A percentile compares a stretch with the other conserved stretches of the same genome.
Evolutionary conservation across 2,329 filamentous ascomycete species (phyloP).

Genomic region (Magnaporthiopsis rhizophila): DNA sequence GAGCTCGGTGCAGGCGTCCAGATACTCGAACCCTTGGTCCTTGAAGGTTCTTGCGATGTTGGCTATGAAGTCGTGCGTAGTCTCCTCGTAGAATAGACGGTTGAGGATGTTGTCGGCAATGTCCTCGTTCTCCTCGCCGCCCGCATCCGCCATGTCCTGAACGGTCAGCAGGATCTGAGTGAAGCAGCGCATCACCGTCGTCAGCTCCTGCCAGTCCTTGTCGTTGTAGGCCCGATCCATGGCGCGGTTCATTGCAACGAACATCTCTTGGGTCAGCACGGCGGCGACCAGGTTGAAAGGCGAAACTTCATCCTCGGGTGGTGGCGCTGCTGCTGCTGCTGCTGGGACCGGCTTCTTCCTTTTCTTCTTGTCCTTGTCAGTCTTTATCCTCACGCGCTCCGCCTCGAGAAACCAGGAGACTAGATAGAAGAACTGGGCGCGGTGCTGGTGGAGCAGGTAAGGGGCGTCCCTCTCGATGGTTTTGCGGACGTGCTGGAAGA

Average conservation of each 20-base stretch:
- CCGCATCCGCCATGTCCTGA: slow-evolving; percentile 81
- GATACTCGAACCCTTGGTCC: slow-evolving; percentile 86
- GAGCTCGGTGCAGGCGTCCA: slow-evolving; percentile 86
- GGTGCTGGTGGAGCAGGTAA: slow-evolving; percentile 68
- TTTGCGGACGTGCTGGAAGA: slow-evolving; percentile 77
- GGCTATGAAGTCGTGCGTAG: slow-evolving; percentile 81
- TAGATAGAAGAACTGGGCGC: slow-evolving; percentile 84
- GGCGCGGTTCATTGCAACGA: slow-evolving; percentile 75
- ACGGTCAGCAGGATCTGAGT: slow-evolving; percentile 90
- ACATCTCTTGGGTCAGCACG: slow-evolving; percentile 91
- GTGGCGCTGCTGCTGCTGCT: slow-evolving; percentile 10
- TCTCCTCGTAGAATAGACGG: slow-evolving; percentile 96
- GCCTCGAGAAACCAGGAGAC: slow-evolving; percentile 89
- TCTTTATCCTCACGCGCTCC: slow-evolving; percentile 63
- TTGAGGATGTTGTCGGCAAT: slow-evolving; percentile 96
- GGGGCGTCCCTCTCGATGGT: slow-evolving; percentile 85
- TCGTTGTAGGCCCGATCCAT: slow-evolving; percentile 74
- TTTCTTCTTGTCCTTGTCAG: slow-evolving; percentile 46
- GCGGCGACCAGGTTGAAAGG: slow-evolving; percentile 82
- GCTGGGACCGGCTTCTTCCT: neutral
- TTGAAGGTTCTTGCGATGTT: slow-evolving; percentile 80
- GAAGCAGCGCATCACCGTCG: slow-evolving; percentile 86
- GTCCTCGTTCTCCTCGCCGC: slow-evolving; percentile 87
- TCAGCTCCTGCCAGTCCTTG: slow-evolving; percentile 81
- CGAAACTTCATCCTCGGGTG: slow-evolving; percentile 46